phyloP scores from a whole-genome alignment of 2,329 filamentous ascomycete species.

The Thelonectria rubi region DNA sequence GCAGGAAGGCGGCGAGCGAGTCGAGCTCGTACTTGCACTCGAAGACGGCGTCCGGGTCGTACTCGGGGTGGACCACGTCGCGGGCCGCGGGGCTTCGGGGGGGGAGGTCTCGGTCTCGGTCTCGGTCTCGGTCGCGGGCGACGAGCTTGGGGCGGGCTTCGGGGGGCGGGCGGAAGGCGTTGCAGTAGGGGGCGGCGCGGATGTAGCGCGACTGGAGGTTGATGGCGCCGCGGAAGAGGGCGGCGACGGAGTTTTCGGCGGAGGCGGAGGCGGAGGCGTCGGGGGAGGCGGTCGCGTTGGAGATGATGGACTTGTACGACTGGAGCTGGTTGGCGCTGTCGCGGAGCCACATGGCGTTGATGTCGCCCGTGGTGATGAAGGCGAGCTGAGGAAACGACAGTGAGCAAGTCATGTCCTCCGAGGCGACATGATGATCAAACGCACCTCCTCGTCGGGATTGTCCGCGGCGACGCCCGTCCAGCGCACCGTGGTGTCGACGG shows the following conservation, averaged over 20 bases:
- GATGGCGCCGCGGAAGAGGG: slow-evolving; percentile 77
- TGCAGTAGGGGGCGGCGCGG: slow-evolving; percentile 81
- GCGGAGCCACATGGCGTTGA: slow-evolving; percentile 92
- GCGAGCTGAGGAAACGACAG: slow-evolving; percentile 60
- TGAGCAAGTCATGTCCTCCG: background rate
- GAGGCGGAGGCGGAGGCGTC: slow-evolving; percentile 51
- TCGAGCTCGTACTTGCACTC: slow-evolving; percentile 98
- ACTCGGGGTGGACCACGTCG: slow-evolving; percentile 70
- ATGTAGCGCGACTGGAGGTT: slow-evolving; percentile 80
- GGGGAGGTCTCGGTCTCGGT: no score
- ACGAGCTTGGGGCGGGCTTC: slow-evolving; percentile 61
- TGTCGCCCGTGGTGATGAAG: slow-evolving; percentile 87
- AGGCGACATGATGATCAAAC: background rate
- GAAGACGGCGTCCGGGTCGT: slow-evolving; percentile 77
- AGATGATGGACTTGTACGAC: slow-evolving; percentile 73
- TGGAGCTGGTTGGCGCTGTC: slow-evolving; percentile 86
- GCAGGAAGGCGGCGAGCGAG: slow-evolving; percentile 86
- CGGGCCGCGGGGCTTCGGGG: slow-evolving; percentile 40
- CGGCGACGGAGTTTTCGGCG: slow-evolving; percentile 65
- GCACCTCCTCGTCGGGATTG: slow-evolving; percentile 66
- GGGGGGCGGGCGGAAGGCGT: slow-evolving; percentile 89
- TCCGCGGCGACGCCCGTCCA: slow-evolving; percentile 71
- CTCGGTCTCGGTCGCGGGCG: no score
- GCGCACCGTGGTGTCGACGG: slow-evolving; percentile 75
- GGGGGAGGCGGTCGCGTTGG: slow-evolving; percentile 35